Base-by-base conservation (phyloP, 352 stramenopile genomes). In the Globisporangium splendens region DNA sequence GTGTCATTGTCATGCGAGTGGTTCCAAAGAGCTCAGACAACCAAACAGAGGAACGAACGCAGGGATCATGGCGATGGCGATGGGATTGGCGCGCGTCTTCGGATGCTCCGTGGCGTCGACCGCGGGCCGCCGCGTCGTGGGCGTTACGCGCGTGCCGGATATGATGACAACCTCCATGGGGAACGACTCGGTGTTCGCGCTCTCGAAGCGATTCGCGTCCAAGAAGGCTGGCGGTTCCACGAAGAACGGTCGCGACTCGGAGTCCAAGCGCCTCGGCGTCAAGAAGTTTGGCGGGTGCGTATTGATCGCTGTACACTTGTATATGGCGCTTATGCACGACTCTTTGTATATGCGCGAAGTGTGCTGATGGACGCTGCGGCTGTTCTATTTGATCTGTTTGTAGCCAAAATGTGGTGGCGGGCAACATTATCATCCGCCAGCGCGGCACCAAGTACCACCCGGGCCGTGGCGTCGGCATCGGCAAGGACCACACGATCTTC, bases 351-450 rank as follows among this genome's bases (percentile, higher is more conserved):
- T n/a, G n/a, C 10, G 12, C 44, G 2, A 15, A 38, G 28, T 57
- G 31, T 42, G 22, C 35, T 18, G 3, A 8, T 43, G 28, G 1
- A 11, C 41, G 17, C 39, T 35, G 28, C 5, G 28, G 22, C 20
- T 53, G 17, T 21, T 5, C 18, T 50, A 49, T 48, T 55, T 54
- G 13, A 51, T 38, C 17, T 51, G 15, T 28, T 42, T 62, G 12
- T 57, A 91, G 91, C 18, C 63, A 96, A 65, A 68, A 71, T 24
- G 96, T 98, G 39, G 77, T 96, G 24, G 70, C 94, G 48, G 97
- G 97, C 61, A 98, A 97, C 64, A 99, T 99, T 69, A 98, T 99
- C 61, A 95, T 99, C 44, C 83, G 96, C 51, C 97, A 99, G 79
- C 86, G 97, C 50, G 97, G 97, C 44, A 98, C 89, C 63, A 98